phyloP scores from a whole-genome alignment of 192 early-diverging fungal species.

The Rhizophagus sp. region DNA sequence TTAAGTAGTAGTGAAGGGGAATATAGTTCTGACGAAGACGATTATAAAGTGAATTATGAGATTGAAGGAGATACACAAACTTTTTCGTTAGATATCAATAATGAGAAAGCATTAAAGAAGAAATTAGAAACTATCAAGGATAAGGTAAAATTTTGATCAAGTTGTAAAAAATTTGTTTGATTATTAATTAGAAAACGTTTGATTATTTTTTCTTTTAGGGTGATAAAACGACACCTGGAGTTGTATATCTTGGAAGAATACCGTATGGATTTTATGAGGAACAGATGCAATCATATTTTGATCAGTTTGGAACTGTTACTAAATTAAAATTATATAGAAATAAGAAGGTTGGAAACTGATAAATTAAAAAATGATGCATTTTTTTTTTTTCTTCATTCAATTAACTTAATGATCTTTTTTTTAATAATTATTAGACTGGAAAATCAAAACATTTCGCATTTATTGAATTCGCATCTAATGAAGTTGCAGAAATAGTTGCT shows the following conservation, averaged over 20 bases:
- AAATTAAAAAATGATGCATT: no score
- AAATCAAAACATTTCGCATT: conserved; percentile 92
- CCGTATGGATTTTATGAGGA: conserved; percentile 97
- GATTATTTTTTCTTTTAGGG: neutral
- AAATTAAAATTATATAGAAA: conserved; percentile 82
- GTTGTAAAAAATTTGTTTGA: neutral
- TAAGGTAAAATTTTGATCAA: neutral
- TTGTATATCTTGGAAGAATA: conserved; percentile 87
- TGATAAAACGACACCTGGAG: conserved; percentile 55
- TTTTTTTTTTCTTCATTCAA: neutral
- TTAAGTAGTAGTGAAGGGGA: neutral
- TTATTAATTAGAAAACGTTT: no score
- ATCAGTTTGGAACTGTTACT: conserved; percentile 87
- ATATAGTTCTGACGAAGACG: neutral
- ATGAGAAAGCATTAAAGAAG: neutral
- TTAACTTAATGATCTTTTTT: neutral
- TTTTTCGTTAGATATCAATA: neutral
- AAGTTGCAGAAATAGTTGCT: conserved; percentile 88
- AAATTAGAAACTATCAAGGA: neutral
- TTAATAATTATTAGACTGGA: conserved; percentile 68
- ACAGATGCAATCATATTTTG: conserved; percentile 89
- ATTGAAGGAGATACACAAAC: neutral
- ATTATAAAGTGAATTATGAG: neutral
- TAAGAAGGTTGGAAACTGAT: conserved; percentile 51
- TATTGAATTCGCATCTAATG: conserved; percentile 80